Evolutionary conservation across 768 basidiomycete species (phyloP), one percentile per base, ranked within the genome.

Genomic region (Tulasnella sp.): DNA sequence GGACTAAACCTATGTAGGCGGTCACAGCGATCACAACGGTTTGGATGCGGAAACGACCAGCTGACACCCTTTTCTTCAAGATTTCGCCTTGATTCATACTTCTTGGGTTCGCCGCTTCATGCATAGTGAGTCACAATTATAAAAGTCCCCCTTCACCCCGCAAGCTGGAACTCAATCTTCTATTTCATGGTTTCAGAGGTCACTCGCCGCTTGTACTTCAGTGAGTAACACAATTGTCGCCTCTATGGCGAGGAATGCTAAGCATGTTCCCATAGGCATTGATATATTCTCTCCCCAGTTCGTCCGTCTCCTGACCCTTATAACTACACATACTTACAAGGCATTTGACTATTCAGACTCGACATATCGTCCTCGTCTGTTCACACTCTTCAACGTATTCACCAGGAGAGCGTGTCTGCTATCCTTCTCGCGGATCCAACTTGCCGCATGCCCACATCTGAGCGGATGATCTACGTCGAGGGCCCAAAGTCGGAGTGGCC

Each of bases 201-300:
- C 27, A 74, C 79, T 4, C 75, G 77, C 24, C 78, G 88, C 24
- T 76, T 89, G 38, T 86, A 89, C 70, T 88, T 87, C 71, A 86
- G 84, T 86, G 63, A 58, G 83, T 75, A 1, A 55, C 9, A 8
- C 23, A 30, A 11, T 27, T 1, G 13, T 48, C 29, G 5, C 2
- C 26, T 26, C 3, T n/a, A n/a, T 10, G n/a, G n/a, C n/a, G n/a
- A 24, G 8, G 17, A n/a, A 4, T 7, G 38, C 47, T 51, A 42
- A 59, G 21, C 24, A 19, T 15, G 34, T 7, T 38, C 10, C n/a
- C 32, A 17, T 32, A 87, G 85, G 85, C 69, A 78, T 89, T 63
- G 88, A 90, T 67, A 78, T 89, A 51, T 89, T 89, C 68, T 88
- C 86, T 15, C 88, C 88, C 21, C 75, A 79, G 85, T 81, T 71